Evolutionary conservation across 352 stramenopile genomes (phyloP), one percentile per base, ranked within the genome.

Genomic region (Pythium phragmitis): DNA sequence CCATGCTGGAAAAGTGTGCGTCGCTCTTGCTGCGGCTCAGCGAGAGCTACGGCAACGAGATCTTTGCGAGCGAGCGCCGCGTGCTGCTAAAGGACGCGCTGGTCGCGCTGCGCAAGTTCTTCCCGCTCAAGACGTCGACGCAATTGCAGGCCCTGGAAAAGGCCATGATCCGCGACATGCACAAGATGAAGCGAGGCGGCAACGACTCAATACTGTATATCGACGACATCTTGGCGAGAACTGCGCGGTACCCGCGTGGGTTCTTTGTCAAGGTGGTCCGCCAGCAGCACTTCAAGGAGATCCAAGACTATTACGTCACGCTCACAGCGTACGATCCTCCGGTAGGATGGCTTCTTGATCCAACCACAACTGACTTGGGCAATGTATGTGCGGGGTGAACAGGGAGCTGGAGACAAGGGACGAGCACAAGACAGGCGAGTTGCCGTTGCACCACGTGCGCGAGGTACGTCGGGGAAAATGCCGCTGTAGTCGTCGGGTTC

Each of bases 241-340:
- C 75, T 34, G 68, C 69, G 14, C 79, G 69, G 9, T 85, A 88
- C 33, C 77, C 76, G 4, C 65, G 75, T 9, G 85, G 85, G 0
- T 91, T 89, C 64, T 92, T 92, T 19, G 75, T 90, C 28, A 94
- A 92, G 45, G 89, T 79, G 7, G 73, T 94, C 1, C 85, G 85
- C 26, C 82, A 82, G 17, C 85, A 94, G 71, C 85, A 94, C 43
- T 91, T 90, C 39, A 91, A 91, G 58, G 82, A 94, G 65, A 90
- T 94, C 43, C 81, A 91, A 52, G 82, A 92, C 46, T 92, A 88
- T 45, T 91, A 92, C 50, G 39, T 63, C 6, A 65, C 78, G 7
- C 67, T 94, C 4, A 46, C 76, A 2, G 76, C 74, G 84, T 92
- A 58, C n/a, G 26, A 64, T 49, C n/a, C 11, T 7, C 16, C 33